These are phyloP conservation scores for Cladosporium oxysporum DNA, from an alignment of 2,329 filamentous ascomycete genomes.

Conservation along the genomic window DNA sequence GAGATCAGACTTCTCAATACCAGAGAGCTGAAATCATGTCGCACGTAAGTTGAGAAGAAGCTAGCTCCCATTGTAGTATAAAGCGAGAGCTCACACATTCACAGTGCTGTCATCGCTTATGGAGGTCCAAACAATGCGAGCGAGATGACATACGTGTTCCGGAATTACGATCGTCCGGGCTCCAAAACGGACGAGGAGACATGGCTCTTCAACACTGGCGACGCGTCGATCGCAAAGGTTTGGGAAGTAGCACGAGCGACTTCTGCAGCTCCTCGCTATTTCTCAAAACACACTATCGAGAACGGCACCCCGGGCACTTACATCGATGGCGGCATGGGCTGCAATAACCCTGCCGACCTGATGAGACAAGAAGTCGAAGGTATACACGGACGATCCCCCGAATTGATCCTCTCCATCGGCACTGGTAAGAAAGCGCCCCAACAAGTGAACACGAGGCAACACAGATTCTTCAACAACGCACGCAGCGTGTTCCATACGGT, in stretches of 20 bases:
- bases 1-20: neutral
- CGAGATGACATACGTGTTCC: neutral
- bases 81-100: neutral
- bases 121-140: neutral
- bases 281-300: too few relatives aligned
- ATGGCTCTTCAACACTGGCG: too few relatives aligned
- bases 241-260: too few relatives aligned
- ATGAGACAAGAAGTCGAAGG: neutral
- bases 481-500: too few relatives aligned
- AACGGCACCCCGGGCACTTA: too few relatives aligned
- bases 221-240: too few relatives aligned
- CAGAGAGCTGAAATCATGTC: neutral
- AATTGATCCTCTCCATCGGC: too few relatives aligned
- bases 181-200: too few relatives aligned
- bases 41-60: neutral
- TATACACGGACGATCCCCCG: neutral
- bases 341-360: conserved; percentile 19
- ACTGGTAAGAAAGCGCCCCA: too few relatives aligned
- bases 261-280: too few relatives aligned
- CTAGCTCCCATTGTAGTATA: neutral
- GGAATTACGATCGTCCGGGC: too few relatives aligned
- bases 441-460: neutral
- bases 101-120: neutral
- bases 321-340: neutral
- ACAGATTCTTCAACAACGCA: neutral